phyloP scores from a whole-genome alignment of 805 yeast species.

The Saturnispora sekii region DNA sequence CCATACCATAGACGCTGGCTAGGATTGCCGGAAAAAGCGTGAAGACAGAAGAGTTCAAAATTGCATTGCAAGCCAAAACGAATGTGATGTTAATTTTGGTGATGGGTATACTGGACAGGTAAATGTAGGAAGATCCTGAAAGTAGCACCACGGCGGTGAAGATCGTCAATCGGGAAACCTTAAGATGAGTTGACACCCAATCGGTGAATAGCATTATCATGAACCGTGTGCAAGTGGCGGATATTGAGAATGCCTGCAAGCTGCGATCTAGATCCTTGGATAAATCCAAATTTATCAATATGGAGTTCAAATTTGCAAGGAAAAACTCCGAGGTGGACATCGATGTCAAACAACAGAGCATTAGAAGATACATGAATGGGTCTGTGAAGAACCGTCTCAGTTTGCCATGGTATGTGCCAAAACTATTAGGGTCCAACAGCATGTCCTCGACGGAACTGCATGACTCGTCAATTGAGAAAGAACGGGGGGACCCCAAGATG shows the following conservation, averaged over 20 bases:
- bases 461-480: conserved; percentile 23
- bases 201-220: conserved; percentile 63
- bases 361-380: conserved; percentile 54
- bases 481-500: conserved; percentile 22
- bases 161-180: conserved; percentile 23
- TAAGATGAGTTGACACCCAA: conserved; percentile 29
- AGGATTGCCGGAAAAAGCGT: conserved; percentile 81
- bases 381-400: conserved; percentile 33
- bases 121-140: conserved; percentile 24
- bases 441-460: conserved; percentile 22
- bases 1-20: conserved; percentile 80
- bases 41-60: conserved; percentile 64
- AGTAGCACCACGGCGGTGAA: conserved; percentile 18
- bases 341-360: conserved; percentile 53
- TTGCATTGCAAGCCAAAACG: conserved; percentile 21
- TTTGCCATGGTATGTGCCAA: conserved; percentile 11
- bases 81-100: conserved; percentile 15
- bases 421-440: conserved; percentile 16
- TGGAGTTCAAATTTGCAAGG: conserved; percentile 65
- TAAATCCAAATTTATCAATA: conserved; percentile 17
- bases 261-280: conserved; percentile 15
- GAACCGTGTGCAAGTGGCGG: conserved; percentile 65
- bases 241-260: conserved; percentile 33
- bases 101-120: conserved; percentile 22
- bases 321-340: conserved; percentile 85